Percentiles rank a stretch among this genome's conserved stretches.
Evolutionary conservation across 2,329 filamentous ascomycete species (phyloP).

Genomic region (Clarireedia monteithiana): DNA sequence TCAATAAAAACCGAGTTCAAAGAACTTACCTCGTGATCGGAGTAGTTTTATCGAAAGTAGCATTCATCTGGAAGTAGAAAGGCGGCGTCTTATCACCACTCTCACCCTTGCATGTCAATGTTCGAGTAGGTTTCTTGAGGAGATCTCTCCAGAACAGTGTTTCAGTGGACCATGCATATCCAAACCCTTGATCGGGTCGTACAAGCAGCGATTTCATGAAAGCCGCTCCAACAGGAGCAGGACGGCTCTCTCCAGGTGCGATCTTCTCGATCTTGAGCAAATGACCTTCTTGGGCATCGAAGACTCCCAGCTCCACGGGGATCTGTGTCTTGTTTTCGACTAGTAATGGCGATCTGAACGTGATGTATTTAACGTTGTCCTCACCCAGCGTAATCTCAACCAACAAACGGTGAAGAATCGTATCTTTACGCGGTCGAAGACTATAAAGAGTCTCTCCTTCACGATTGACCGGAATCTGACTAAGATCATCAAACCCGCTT

Average conservation of each 20-base stretch:
- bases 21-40: conserved; percentile 61
- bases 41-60: conserved; percentile 74
- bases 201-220: conserved; percentile 84
- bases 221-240: conserved; percentile 85
- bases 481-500: conserved; percentile 87
- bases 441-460: conserved; percentile 91
- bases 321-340: conserved; percentile 97
- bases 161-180: conserved; percentile 90
- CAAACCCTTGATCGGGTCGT: conserved; percentile 90
- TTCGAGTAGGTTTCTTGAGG: conserved; percentile 73
- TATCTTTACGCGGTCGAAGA: conserved; percentile 77
- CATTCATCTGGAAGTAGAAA: conserved; percentile 95
- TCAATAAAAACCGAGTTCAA: neutral
- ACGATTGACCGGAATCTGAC: conserved; percentile 82
- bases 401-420: conserved; percentile 78
- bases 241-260: conserved; percentile 79
- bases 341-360: conserved; percentile 80
- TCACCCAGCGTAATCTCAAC: conserved; percentile 86
- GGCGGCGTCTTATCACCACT: conserved; percentile 67
- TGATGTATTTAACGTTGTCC: conserved; percentile 98
- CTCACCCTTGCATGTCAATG: conserved; percentile 82
- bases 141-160: conserved; percentile 89
- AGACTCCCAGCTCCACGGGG: conserved; percentile 86
- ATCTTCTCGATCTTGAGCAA: conserved; percentile 98
- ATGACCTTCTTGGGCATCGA: conserved; percentile 78